These are phyloP conservation scores for Xylariaceae sp. DNA, from an alignment of 2,329 filamentous ascomycete genomes.

Conservation along the genomic window DNA sequence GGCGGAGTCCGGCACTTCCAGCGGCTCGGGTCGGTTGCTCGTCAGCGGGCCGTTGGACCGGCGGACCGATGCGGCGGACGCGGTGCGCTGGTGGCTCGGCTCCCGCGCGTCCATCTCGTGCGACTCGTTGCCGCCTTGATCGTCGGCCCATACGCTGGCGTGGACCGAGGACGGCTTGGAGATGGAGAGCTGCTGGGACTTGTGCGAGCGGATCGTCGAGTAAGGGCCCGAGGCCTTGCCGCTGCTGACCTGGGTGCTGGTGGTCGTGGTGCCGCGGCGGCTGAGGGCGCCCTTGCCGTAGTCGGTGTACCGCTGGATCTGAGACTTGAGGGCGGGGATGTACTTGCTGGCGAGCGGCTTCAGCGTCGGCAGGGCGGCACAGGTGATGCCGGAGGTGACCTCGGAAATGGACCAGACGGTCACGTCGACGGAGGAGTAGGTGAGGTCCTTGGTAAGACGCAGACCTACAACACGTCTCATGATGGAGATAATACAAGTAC, in stretches of 20 bases:
- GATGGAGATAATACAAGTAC: conserved; percentile 5
- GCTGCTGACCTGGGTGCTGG: neutral
- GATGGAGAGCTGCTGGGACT: neutral
- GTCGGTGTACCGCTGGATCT: neutral
- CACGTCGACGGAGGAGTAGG: conserved; percentile 2
- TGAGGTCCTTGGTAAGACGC: conserved; percentile 1
- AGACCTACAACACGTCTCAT: conserved; percentile 1
- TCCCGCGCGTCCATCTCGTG: neutral
- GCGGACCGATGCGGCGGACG: neutral
- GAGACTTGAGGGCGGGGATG: conserved; percentile 1
- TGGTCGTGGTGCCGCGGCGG: neutral
- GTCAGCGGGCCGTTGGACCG: neutral
- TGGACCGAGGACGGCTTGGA: neutral
- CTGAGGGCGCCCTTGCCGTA: neutral
- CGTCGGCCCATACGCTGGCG: neutral
- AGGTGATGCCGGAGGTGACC: conserved; percentile 3
- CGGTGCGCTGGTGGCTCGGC: neutral
- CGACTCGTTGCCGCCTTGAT: neutral
- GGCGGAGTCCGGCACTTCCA: neutral
- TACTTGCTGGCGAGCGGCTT: conserved; percentile 1
- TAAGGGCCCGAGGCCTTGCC: neutral
- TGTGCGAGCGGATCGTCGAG: neutral
- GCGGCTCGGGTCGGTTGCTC: neutral
- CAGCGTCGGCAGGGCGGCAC: conserved; percentile 2
- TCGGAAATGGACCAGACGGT: conserved; percentile 4